These are phyloP conservation scores for Polyplosphaeria fusca DNA, from an alignment of 495 filamentous ascomycete species.

Conservation along the genomic window DNA sequence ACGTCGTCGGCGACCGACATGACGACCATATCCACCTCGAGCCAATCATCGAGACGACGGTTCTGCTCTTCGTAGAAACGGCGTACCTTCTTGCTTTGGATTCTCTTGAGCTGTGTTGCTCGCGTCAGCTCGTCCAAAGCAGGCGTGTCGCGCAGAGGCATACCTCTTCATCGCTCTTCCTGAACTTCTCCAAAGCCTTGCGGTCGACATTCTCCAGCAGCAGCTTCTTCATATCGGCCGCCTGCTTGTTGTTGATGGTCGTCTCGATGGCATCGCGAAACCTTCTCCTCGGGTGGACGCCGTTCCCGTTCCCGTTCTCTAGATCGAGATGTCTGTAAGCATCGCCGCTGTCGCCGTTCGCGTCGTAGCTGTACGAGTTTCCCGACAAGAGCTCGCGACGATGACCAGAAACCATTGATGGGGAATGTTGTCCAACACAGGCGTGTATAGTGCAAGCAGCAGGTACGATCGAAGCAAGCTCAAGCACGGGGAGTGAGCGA, in stretches of 20 bases:
- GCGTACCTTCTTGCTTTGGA: slow-evolving; percentile 49
- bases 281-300: not conserved
- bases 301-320: slow-evolving; percentile 11
- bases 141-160: too few species aligned
- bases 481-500: too few species aligned
- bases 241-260: slow-evolving; percentile 7
- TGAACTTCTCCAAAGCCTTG: slow-evolving; percentile 41
- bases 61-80: slow-evolving; percentile 52
- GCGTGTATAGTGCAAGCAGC: too few species aligned
- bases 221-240: slow-evolving; percentile 44
- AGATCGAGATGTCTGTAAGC: slow-evolving; percentile 11
- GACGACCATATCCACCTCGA: slow-evolving; percentile 52
- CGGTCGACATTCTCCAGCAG: slow-evolving; percentile 47
- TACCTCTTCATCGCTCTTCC: slow-evolving; percentile 49
- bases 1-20: slow-evolving; percentile 51
- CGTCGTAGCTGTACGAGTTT: not conserved
- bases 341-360: too few species aligned
- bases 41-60: slow-evolving; percentile 49
- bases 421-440: too few species aligned
- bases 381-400: not conserved
- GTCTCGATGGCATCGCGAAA: slow-evolving; percentile 25
- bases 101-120: slow-evolving; percentile 44
- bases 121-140: not conserved
- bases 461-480: too few species aligned
- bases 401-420: not conserved